Evolutionary conservation across 2,329 filamentous ascomycete genomes (phyloP).

Genomic region (Aspergillus ochraceus): DNA sequence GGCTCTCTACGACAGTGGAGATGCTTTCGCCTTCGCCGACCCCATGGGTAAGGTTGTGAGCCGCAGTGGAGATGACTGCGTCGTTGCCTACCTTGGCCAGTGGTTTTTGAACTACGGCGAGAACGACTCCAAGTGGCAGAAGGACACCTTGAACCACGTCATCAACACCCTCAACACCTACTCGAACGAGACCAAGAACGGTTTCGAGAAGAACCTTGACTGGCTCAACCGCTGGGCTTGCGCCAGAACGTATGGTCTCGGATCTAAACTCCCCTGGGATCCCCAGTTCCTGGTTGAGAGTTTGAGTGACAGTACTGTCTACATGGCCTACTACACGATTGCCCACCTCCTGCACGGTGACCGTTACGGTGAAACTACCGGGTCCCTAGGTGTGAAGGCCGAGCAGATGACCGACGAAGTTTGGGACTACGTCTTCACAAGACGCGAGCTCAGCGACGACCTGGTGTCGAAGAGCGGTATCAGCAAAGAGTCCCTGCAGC

Average conservation of each 20-base stretch:
- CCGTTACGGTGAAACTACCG: conserved; percentile 75
- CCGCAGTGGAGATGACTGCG: conserved; percentile 87
- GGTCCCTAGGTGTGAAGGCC: conserved; percentile 66
- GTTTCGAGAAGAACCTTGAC: conserved; percentile 79
- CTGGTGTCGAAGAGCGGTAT: conserved; percentile 68
- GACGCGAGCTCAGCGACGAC: conserved; percentile 67
- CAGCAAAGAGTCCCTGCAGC: conserved; percentile 68
- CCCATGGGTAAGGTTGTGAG: conserved; percentile 87
- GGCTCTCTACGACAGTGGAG: conserved; percentile 70
- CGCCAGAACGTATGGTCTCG: conserved; percentile 85
- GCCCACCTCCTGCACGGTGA: conserved; percentile 73
- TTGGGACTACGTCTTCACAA: conserved; percentile 93
- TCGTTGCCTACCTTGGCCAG: conserved; percentile 89
- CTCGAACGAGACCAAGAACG: conserved; percentile 71
- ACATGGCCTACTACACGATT: conserved; percentile 66
- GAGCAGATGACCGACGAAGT: conserved; percentile 93
- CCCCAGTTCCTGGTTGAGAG: conserved; percentile 86
- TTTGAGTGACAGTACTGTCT: conserved; percentile 88
- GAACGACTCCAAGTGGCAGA: conserved; percentile 75
- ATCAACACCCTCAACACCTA: conserved; percentile 76
- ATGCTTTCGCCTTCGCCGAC: conserved; percentile 91
- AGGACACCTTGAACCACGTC: conserved; percentile 71
- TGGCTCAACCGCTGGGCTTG: conserved; percentile 98
- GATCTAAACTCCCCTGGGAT: conserved; percentile 94
- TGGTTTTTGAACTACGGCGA: conserved; percentile 98